Conservation (phyloP, 2,329 filamentous ascomycete genomes). For the Neofusicoccum sp. region DNA sequence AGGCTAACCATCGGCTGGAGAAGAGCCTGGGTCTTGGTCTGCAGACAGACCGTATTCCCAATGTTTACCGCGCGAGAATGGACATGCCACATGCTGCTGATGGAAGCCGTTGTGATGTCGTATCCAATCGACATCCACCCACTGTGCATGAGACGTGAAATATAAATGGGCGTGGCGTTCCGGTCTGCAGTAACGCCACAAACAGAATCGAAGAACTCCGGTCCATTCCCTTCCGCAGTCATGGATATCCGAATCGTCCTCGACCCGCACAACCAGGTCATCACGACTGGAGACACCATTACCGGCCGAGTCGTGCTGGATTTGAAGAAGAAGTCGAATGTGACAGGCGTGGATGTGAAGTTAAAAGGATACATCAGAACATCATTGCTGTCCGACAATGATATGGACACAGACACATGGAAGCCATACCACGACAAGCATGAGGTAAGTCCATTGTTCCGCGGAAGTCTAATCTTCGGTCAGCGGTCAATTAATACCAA, state of each 20-base stretch:
- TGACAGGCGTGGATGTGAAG: neutral
- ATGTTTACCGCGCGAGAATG: neutral
- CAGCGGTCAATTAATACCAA: neutral
- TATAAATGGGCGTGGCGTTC: neutral
- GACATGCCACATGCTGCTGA: neutral
- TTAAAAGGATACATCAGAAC: conserved; percentile 1
- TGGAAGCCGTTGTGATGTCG: neutral
- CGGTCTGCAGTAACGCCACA: neutral
- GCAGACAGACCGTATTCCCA: neutral
- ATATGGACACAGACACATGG: neutral
- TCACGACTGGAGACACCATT: conserved; percentile 2
- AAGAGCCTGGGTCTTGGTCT: neutral
- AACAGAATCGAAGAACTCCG: neutral
- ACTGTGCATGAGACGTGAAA: neutral
- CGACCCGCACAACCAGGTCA: neutral
- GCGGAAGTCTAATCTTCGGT: neutral
- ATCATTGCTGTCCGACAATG: neutral
- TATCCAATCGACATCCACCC: neutral
- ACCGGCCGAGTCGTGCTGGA: neutral
- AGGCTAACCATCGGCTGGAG: neutral
- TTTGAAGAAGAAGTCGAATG: neutral
- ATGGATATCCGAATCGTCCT: conserved; percentile 3
- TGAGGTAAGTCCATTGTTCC: neutral
- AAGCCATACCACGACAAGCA: conserved; percentile 5
- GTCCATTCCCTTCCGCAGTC: neutral